A percentile compares a stretch with the other conserved stretches of the same genome.
These are phyloP conservation scores for Hemisphaericaspora xylofermentans DNA, from an alignment of 1,139 yeast genomes.

Conservation along the genomic window DNA sequence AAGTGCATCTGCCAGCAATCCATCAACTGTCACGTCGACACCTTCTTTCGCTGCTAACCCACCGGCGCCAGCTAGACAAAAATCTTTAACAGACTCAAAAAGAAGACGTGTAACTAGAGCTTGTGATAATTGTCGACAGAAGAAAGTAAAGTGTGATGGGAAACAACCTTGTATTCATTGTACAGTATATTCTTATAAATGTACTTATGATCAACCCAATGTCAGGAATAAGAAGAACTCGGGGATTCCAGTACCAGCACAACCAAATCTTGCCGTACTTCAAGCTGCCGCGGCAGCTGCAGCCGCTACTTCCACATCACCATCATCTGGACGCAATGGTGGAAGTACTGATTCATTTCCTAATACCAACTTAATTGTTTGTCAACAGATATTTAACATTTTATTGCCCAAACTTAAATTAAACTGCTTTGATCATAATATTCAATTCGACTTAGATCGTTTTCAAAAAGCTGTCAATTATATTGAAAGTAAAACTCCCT, in stretches of 20 bases:
- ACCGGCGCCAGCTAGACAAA: neutral
- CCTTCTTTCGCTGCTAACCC: neutral
- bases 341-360: constrained; percentile 9
- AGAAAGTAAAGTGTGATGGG: constrained; percentile 88
- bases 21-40: neutral
- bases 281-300: constrained; percentile 16
- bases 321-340: constrained; percentile 3
- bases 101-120: constrained; percentile 82
- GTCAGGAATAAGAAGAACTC: constrained; percentile 49
- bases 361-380: constrained; percentile 20
- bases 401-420: constrained; percentile 51
- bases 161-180: constrained; percentile 85
- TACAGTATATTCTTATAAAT: constrained; percentile 78
- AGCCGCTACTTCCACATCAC: constrained; percentile 9
- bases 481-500: constrained; percentile 22
- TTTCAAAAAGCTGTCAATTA: constrained; percentile 26
- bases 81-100: constrained; percentile 35
- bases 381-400: constrained; percentile 36
- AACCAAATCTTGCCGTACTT: constrained; percentile 17
- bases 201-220: constrained; percentile 75
- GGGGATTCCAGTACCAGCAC: constrained; percentile 33
- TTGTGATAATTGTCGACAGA: constrained; percentile 75
- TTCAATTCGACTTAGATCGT: constrained; percentile 34
- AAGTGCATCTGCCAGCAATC: no score
- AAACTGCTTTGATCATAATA: constrained; percentile 33